A percentile compares a stretch with the other conserved stretches of the same genome.
Evolutionary conservation across 306 rosid species (phyloP).

Genomic region (Comarum palustre): DNA sequence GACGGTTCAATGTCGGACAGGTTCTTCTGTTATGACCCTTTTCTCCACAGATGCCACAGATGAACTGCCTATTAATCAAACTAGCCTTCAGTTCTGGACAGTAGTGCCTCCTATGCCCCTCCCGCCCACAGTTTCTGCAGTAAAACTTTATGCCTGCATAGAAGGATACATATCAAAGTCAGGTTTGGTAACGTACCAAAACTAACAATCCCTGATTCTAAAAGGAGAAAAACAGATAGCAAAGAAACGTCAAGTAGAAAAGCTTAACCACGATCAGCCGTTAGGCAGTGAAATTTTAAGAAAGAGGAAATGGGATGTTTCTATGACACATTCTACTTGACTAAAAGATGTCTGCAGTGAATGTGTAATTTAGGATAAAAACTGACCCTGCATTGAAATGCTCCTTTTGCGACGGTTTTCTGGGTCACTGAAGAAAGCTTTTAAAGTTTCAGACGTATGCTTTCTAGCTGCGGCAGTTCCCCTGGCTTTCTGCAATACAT

Average conservation of each 20-base stretch:
- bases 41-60: slow-evolving; percentile 61
- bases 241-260: not conserved
- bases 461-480: slow-evolving; percentile 83
- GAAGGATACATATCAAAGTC: slow-evolving; percentile 2
- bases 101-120: slow-evolving; percentile 88
- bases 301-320: not conserved
- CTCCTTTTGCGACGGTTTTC: slow-evolving; percentile 82
- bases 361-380: slow-evolving; percentile 8
- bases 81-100: slow-evolving; percentile 72
- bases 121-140: slow-evolving; percentile 82
- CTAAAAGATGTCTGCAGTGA: not conserved
- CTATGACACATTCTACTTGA: not conserved
- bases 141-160: slow-evolving; percentile 70
- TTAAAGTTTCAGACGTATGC: slow-evolving; percentile 67
- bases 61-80: slow-evolving; percentile 37
- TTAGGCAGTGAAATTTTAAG: not conserved
- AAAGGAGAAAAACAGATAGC: not conserved
- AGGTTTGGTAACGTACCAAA: not conserved
- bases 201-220: not conserved
- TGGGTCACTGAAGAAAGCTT: slow-evolving; percentile 82
- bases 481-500: slow-evolving; percentile 66
- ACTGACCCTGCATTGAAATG: slow-evolving; percentile 78
- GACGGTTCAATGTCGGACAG: slow-evolving; percentile 38
- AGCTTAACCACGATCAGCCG: not conserved
- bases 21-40: slow-evolving; percentile 84